Evolutionary conservation across 1,284 basidiomycete genomes (phyloP), one percentile per base, ranked within the genome.

Genomic region (Leccinum fallax): DNA sequence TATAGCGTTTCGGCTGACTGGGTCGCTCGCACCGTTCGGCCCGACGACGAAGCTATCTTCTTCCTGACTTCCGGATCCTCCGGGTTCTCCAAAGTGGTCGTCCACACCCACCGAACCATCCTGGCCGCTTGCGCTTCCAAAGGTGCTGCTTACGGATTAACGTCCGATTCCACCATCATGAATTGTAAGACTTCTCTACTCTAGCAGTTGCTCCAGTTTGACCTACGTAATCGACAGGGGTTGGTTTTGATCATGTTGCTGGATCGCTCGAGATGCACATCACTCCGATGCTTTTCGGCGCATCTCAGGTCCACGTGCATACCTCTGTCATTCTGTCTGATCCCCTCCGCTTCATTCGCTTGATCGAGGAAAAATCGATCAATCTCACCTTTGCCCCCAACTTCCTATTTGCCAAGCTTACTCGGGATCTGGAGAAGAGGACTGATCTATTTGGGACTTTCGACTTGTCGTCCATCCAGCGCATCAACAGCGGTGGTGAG

Each of bases 381-480:
- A 58, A 58, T 9, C 16, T 71, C 19, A 60, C 77, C 0, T 81
- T 81, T 61, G 77, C 76, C n/a, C 79, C 79, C n/a, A 80, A 80
- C 69, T 81, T 80, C 69, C 69, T 80, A 21, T 66, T 80, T 6
- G 72, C 79, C 1, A 77, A 76, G 36, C 68, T 80, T 16, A 66
- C 72, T 28, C 72, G 73, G 16, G 77, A 79, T 48, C 60, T 73
- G 30, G 62, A 65, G 13, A 63, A 60, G 51, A 62, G 61, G 15
- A 61, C 63, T 0, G 69, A 64, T 38, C 62, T 71, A 4, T 72
- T 63, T 7, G 68, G 68, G 1, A 19, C 60, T 3, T 65, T 78
- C 19, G 72, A 79, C 61, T 63, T 80, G n/a, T 76, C 77, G 1
- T 67, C 66, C 9, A 55, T 80, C 30, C 59, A 56, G 34, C 73